These are phyloP conservation scores for Ceratocystis diversiconidia DNA, from an alignment of 2,329 filamentous ascomycete genomes.

Conservation along the genomic window DNA sequence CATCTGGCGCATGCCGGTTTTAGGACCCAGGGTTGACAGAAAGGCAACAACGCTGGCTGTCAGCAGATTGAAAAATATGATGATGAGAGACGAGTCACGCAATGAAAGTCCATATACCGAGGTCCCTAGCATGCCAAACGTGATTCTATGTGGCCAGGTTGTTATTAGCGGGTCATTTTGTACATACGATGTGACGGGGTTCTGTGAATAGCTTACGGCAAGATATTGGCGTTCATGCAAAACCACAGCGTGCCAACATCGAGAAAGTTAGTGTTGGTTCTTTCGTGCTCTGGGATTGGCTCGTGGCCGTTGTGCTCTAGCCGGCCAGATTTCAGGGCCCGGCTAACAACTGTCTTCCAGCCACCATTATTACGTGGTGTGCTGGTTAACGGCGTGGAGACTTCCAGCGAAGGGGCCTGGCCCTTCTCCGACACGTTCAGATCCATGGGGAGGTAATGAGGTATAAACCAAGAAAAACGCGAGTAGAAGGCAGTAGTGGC, in stretches of 20 bases:
- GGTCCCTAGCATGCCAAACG: slow-evolving; percentile 50
- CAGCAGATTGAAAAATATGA: slow-evolving; percentile 48
- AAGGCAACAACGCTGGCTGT: slow-evolving; percentile 41
- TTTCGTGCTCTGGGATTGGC: slow-evolving; percentile 30
- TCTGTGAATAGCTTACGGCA: slow-evolving; percentile 26
- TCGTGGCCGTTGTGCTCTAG: slow-evolving; percentile 19
- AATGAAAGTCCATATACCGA: slow-evolving; percentile 38
- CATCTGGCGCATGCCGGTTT: slow-evolving; percentile 52
- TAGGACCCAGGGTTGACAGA: slow-evolving; percentile 43
- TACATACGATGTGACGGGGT: background rate
- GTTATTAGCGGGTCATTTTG: no score
- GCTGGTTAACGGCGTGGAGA: background rate
- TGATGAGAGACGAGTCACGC: slow-evolving; percentile 42
- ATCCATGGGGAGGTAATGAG: background rate
- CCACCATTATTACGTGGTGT: background rate
- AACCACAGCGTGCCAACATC: slow-evolving; percentile 37
- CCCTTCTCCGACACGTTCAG: background rate
- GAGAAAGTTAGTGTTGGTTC: slow-evolving; percentile 29
- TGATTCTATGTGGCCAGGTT: slow-evolving; percentile 30
- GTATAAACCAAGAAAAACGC: background rate
- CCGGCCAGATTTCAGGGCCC: background rate
- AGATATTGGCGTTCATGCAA: slow-evolving; percentile 35
- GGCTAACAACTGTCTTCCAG: background rate
- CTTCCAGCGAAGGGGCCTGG: background rate
- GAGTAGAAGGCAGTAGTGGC: background rate